Conservation (phyloP, 495 filamentous ascomycete genomes). For the Platismatia glauca region DNA sequence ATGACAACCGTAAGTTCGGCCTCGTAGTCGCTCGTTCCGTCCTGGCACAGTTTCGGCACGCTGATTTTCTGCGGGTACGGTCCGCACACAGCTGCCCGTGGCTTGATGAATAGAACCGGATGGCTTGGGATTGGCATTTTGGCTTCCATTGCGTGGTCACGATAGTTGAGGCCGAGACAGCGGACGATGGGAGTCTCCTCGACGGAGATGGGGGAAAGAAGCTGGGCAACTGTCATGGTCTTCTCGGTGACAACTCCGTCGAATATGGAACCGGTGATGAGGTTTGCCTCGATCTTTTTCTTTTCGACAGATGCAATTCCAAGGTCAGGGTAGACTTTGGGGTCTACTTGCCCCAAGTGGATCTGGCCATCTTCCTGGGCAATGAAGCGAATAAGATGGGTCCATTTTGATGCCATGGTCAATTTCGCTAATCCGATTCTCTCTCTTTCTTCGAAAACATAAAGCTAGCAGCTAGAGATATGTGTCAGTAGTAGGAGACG, state of each 20-base stretch:
- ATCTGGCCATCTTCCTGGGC: conserved; percentile 36
- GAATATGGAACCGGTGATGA: neutral
- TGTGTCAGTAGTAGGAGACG: neutral
- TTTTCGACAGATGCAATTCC: conserved; percentile 35
- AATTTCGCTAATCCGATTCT: no score
- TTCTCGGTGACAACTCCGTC: neutral
- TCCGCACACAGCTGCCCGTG: conserved; percentile 34
- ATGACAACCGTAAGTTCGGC: conserved; percentile 38
- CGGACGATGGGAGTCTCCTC: conserved; percentile 41
- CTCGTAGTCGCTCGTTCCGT: conserved; percentile 42
- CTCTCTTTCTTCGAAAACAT: no score
- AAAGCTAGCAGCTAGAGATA: no score
- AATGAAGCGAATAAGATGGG: conserved; percentile 39
- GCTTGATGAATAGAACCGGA: conserved; percentile 42
- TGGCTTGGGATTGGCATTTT: conserved; percentile 33
- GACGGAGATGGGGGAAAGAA: conserved; percentile 30
- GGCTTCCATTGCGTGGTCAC: conserved; percentile 34
- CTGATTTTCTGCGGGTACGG: conserved; percentile 38
- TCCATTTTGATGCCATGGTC: conserved; percentile 32
- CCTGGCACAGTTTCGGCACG: conserved; percentile 38
- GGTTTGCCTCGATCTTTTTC: conserved; percentile 23
- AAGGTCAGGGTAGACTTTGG: conserved; percentile 29
- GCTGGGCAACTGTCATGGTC: conserved; percentile 31
- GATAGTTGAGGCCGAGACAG: conserved; percentile 41
- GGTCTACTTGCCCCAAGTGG: conserved; percentile 36